Base-by-base conservation (phyloP, 2,329 filamentous ascomycete genomes). In the Cladosporium sp. region DNA sequence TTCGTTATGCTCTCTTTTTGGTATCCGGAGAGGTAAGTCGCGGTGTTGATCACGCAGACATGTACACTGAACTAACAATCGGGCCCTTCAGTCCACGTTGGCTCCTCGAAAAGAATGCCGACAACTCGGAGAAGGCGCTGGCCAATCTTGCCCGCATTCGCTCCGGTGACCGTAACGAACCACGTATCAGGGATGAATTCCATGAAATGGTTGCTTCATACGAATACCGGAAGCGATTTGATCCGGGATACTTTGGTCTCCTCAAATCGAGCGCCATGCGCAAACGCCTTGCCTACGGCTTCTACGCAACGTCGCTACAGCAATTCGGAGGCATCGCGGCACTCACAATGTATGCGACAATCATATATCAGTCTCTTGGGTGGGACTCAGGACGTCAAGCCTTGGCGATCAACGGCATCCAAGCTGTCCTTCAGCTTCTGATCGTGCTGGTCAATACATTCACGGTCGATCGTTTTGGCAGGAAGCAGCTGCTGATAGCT, bases 371-470 rank as follows among this genome's bases (percentile, higher is more conserved):
- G 49, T 67, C 63, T 20, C 63, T 70, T 3, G 68, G 68, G 40
- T 71, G 67, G 67, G 55, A 68, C 43, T 38, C 55, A 20, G 67
- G 67, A 22, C 61, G 60, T 8, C 67, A 69, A 38, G 67, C 65
- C 7, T 57, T 69, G 15, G 60, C 65, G 7, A 68, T 69, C 57
- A 71, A 70, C 48, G 67, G 66, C 20, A 67, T 69, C 38, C 68
- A 70, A 51, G 57, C 67, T 9, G 62, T 66, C 7, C 57, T 70
- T 11, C 68, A 70, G 48, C 60, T 70, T 3, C 59, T 69, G 38
- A 68, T 70, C 33, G 67, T 69, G 3, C 52, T 69, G 12, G 67
- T 70, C 40, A 70, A 70, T 51, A 71, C 68, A 7, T 69, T 70
- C 53, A 69, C 68, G 0, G 68, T 71, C 22, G 67, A 69, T 43